Base-by-base conservation (phyloP, 441 rosid genomes). In the Gossypium davidsonii region DNA sequence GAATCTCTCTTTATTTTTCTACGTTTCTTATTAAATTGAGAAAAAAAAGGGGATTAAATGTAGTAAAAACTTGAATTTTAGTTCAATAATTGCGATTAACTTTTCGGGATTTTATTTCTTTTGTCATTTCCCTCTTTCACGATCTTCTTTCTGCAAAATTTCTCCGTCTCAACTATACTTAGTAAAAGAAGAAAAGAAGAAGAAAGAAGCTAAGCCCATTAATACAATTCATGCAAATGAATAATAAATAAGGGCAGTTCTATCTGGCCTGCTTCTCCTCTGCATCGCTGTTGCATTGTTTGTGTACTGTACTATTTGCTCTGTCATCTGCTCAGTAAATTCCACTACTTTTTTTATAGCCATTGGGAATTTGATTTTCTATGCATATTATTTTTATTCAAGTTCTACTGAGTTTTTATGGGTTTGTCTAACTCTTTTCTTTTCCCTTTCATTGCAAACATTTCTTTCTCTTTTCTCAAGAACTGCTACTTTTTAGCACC, bases 101-200 rank as follows among this genome's bases (percentile, higher is more conserved):
- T 73, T 79, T 65, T 15, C 34, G 84, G 72, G 55, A 65, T 79
- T 78, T 74, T 60, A 58, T 17, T 79, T 6, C 37, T 34, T 34
- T 9, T 71, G 82, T 81, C 80, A 78, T 81, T 76, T 86, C 76
- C 77, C 79, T 78, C 82, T 72, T 75, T 76, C 59, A 20, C 58
- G 70, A 75, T 82, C 78, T 65, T 55, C 73, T 21, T 69, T 71
- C 82, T 83, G 83, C 79, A 76, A 78, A 25, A 59, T 72, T 70
- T 74, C 80, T 84, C 83, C 51, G n/a, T 74, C 69, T 26, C 37
- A 23, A 46, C 48, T 66, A 12, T 20, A 2, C n/a, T 11, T 26
- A 2, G 2, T 11, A 28, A 59, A 25, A 11, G 6, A 28, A 28
- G 4, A 28, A 5, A 26, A 25, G 37, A 31, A 34, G 37, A 31